Evolutionary conservation across 1,284 basidiomycete species (phyloP).

Genomic region (Trametes polyzona): DNA sequence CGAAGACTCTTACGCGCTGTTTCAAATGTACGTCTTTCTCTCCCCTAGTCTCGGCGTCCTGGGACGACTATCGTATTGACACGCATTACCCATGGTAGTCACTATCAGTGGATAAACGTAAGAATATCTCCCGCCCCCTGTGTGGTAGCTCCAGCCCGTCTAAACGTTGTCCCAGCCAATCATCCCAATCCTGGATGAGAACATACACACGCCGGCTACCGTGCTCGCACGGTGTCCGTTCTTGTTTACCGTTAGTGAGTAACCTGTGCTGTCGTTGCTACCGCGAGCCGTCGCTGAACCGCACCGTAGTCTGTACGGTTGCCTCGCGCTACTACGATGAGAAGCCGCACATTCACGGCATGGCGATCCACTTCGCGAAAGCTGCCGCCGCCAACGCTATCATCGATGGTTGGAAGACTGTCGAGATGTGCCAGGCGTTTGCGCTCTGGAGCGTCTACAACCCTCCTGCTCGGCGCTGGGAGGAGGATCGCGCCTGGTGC

Average conservation of each 20-base stretch:
- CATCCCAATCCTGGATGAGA: constrained; percentile 41
- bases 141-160: constrained; percentile 28
- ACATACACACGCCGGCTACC: constrained; percentile 42
- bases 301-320: constrained; percentile 40
- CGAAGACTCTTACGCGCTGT: constrained; percentile 47
- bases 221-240: constrained; percentile 44
- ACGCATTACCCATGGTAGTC: constrained; percentile 28
- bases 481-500: constrained; percentile 40
- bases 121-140: constrained; percentile 61
- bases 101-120: constrained; percentile 43
- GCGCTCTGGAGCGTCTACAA: constrained; percentile 38
- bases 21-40: constrained; percentile 46
- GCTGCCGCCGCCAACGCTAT: constrained; percentile 39
- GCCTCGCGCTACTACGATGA: constrained; percentile 41
- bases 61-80: neutral
- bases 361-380: constrained; percentile 43
- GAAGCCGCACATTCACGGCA: constrained; percentile 40
- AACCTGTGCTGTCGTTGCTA: neutral
- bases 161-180: constrained; percentile 30
- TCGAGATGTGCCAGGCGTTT: constrained; percentile 42
- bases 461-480: constrained; percentile 38
- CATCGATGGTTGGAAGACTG: constrained; percentile 41
- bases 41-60: neutral
- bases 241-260: constrained; percentile 44
- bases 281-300: neutral